These are phyloP conservation scores for Helenozyma rhizophorensis DNA, from an alignment of 805 yeast genomes.

Conservation along the genomic window DNA sequence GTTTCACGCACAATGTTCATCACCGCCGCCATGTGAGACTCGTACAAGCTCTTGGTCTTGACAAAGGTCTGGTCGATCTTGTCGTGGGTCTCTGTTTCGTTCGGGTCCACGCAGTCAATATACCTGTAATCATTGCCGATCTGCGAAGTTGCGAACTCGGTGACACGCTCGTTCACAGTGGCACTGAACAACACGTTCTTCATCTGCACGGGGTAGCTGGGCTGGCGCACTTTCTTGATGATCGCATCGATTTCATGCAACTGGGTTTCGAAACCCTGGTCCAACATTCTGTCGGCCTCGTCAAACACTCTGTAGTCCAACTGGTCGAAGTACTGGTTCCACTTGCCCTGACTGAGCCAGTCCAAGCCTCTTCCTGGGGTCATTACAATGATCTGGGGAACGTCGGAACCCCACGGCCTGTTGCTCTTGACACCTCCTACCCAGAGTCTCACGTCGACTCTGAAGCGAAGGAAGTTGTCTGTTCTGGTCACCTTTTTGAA, in stretches of 20 bases:
- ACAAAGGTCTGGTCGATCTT: slow-evolving; percentile 67
- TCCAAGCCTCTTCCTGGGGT: slow-evolving; percentile 87
- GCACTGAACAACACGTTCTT: slow-evolving; percentile 84
- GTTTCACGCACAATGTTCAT: slow-evolving; percentile 42
- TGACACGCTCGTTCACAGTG: slow-evolving; percentile 69
- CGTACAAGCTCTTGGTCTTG: slow-evolving; percentile 49
- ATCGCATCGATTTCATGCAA: slow-evolving; percentile 52
- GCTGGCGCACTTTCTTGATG: slow-evolving; percentile 35
- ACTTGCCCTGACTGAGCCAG: slow-evolving; percentile 44
- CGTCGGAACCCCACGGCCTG: slow-evolving; percentile 20
- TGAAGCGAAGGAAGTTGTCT: slow-evolving; percentile 14
- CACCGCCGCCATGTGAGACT: slow-evolving; percentile 56
- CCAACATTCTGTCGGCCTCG: slow-evolving; percentile 87
- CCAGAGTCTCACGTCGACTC: slow-evolving; percentile 31
- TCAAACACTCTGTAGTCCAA: slow-evolving; percentile 72
- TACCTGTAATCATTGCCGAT: slow-evolving; percentile 51
- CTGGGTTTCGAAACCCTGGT: slow-evolving; percentile 71
- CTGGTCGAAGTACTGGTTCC: slow-evolving; percentile 44
- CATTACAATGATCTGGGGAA: slow-evolving; percentile 69
- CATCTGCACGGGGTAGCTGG: slow-evolving; percentile 25
- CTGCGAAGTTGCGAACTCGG: slow-evolving; percentile 55
- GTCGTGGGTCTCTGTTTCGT: slow-evolving; percentile 73
- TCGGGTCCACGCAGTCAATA: slow-evolving; percentile 70
- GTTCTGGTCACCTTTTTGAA: slow-evolving; percentile 40
- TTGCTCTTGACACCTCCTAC: slow-evolving; percentile 60